phyloP scores from a whole-genome alignment of 2,329 filamentous ascomycete species.

The Aspergillus sp. region DNA sequence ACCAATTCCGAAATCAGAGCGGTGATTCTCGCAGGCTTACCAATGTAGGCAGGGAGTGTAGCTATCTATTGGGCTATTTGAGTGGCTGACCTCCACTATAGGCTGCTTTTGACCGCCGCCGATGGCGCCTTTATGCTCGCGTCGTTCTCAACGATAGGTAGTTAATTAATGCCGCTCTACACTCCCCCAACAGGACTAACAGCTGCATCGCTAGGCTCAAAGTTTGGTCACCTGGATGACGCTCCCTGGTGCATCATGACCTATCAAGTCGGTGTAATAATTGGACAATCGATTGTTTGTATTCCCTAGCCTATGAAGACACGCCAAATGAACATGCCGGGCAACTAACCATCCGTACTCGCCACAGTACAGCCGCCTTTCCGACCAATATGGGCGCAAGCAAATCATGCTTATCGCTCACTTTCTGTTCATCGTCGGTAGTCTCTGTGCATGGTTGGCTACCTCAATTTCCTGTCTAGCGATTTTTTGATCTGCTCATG shows the following conservation, averaged over 20 bases:
- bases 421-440: too few species aligned
- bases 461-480: too few species aligned
- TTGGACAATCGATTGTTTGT: neutral
- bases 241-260: neutral
- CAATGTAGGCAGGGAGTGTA: neutral
- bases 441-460: too few species aligned
- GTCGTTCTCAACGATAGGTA: neutral
- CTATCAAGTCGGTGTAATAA: neutral
- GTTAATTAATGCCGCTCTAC: neutral
- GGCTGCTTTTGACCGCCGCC: neutral
- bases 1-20: neutral
- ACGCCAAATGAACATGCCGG: too few species aligned
- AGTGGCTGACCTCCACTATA: neutral
- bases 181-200: neutral
- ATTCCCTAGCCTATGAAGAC: neutral
- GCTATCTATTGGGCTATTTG: neutral
- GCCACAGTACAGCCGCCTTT: too few species aligned
- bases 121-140: neutral
- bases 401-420: too few species aligned
- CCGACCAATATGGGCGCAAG: too few species aligned
- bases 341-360: neutral
- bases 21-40: neutral
- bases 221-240: neutral
- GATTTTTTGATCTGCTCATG: neutral
- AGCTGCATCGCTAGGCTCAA: neutral